Percentiles rank a stretch among this genome's conserved stretches.
phyloP scores from a whole-genome alignment of 805 yeast genomes.

The Novakomyces olei region DNA sequence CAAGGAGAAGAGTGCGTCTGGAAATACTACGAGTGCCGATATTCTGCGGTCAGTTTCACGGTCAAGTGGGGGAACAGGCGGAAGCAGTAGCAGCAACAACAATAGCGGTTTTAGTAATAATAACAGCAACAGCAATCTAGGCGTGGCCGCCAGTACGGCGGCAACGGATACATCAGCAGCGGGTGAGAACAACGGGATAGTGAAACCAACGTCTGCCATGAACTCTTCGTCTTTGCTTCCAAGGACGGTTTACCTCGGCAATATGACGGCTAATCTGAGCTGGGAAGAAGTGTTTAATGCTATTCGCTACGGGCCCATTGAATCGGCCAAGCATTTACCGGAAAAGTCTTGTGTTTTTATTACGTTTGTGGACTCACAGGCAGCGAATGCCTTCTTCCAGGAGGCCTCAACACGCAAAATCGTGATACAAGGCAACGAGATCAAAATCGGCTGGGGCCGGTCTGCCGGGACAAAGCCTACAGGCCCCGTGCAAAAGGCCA shows the following conservation, averaged over 20 bases:
- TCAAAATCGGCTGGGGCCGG: slow-evolving; percentile 86
- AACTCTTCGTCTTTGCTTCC: neutral
- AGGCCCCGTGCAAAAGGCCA: slow-evolving; percentile 51
- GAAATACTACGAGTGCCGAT: too few species aligned
- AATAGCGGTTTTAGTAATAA: too few species aligned
- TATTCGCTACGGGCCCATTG: slow-evolving; percentile 74
- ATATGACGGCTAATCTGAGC: neutral
- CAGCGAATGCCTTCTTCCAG: slow-evolving; percentile 78
- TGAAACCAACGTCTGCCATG: neutral
- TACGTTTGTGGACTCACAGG: slow-evolving; percentile 68
- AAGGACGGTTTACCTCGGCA: neutral
- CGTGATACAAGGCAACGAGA: slow-evolving; percentile 56
- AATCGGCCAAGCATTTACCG: slow-evolving; percentile 48
- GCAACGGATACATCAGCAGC: too few species aligned
- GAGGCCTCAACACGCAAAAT: slow-evolving; percentile 75
- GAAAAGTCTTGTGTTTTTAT: slow-evolving; percentile 75
- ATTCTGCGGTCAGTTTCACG: too few species aligned
- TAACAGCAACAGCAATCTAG: too few species aligned
- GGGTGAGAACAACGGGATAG: too few species aligned
- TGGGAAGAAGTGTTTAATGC: slow-evolving; percentile 46
- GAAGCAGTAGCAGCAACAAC: too few species aligned
- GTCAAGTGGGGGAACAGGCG: too few species aligned
- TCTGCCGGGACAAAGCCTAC: slow-evolving; percentile 51
- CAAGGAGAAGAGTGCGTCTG: too few species aligned
- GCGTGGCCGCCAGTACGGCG: too few species aligned